Base-by-base conservation (phyloP, 2,329 filamentous ascomycete genomes). In the Verticillium albo-atrum region DNA sequence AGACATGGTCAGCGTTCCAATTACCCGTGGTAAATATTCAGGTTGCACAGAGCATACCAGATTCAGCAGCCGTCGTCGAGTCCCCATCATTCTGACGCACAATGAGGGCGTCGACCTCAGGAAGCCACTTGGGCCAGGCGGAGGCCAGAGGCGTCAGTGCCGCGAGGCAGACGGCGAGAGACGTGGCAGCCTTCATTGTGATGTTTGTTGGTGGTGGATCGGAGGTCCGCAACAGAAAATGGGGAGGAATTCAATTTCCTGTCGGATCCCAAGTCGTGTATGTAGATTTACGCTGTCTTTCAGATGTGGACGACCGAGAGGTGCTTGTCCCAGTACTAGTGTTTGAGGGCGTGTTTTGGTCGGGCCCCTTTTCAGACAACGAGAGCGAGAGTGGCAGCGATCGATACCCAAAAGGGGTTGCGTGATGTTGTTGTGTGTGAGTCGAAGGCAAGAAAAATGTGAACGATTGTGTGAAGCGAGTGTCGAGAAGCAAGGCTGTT, bases 61-160 rank as follows among this genome's bases (percentile, higher is more conserved):
- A 50, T 23, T 23, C 42, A 9, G 20, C 42, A 12, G 42, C 42
- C 20, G 42, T 50, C 14, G 51, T 30, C 32, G 60, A 61, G 64
- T 64, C 70, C 52, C 73, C 71, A 62, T 55, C 25, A 32, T 81
- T 75, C 62, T 77, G 75, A 61, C 82, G 78, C 55, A 82, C 82
- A 47, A 87, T 72, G 35, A 88, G 68, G 15, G 79, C 68, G 63
- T 86, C 79, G 35, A 79, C 54, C 14, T 82, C 77, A 20, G 83
- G 83, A 37, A 86, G 72, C 79, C 81, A 85, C 62, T 70, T 72
- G 23, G 83, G 80, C 84, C 83, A 86, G 59, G 79, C 83, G 58
- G 81, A 77, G n/a, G 78, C 78, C 25, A 83, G 64, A 17, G 79
- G 76, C 20, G 61, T 58, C 51, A 61, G 60, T 58, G 58, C 63